A percentile compares a stretch with the other conserved stretches of the same genome.
phyloP scores from a whole-genome alignment of 2,329 filamentous ascomycete genomes.

The Sarocladium brachiariae region DNA sequence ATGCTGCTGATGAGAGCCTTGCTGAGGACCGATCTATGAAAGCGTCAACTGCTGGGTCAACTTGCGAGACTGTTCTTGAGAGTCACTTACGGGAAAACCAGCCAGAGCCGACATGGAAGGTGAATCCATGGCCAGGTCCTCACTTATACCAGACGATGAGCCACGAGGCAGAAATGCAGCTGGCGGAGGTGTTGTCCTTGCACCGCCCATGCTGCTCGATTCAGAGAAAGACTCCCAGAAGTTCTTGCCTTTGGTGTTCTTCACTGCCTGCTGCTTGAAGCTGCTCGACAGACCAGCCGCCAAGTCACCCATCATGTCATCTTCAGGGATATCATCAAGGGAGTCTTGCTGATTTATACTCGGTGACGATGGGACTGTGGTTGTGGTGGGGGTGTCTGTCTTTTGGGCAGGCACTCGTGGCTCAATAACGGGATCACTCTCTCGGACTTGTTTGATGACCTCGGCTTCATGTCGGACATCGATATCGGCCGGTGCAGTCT shows the following conservation, averaged over 20 bases:
- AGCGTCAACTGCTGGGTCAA: neutral
- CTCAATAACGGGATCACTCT: slow-evolving; percentile 64
- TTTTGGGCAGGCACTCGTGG: slow-evolving; percentile 27
- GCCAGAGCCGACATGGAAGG: slow-evolving; percentile 39
- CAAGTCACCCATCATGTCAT: slow-evolving; percentile 57
- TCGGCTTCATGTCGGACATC: slow-evolving; percentile 89
- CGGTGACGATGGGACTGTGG: slow-evolving; percentile 62
- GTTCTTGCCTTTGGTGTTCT: slow-evolving; percentile 62
- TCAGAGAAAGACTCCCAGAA: slow-evolving; percentile 75
- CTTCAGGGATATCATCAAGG: slow-evolving; percentile 64
- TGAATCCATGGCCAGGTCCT: slow-evolving; percentile 68
- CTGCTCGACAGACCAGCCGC: slow-evolving; percentile 48
- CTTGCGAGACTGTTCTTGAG: neutral
- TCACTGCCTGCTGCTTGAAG: slow-evolving; percentile 68
- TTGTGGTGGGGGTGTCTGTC: slow-evolving; percentile 40
- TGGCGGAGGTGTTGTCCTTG: slow-evolving; percentile 57
- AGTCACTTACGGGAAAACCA: slow-evolving; percentile 22
- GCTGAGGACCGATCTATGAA: neutral
- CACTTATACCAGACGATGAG: slow-evolving; percentile 55
- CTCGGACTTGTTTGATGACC: slow-evolving; percentile 89
- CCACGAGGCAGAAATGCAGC: slow-evolving; percentile 49
- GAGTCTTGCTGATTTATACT: slow-evolving; percentile 56
- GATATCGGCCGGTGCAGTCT: slow-evolving; percentile 78
- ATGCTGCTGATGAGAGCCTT: slow-evolving; percentile 17
- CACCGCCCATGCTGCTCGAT: slow-evolving; percentile 45